Base-by-base conservation (phyloP, 176 grass and related monocot species). In the Canna indica region DNA sequence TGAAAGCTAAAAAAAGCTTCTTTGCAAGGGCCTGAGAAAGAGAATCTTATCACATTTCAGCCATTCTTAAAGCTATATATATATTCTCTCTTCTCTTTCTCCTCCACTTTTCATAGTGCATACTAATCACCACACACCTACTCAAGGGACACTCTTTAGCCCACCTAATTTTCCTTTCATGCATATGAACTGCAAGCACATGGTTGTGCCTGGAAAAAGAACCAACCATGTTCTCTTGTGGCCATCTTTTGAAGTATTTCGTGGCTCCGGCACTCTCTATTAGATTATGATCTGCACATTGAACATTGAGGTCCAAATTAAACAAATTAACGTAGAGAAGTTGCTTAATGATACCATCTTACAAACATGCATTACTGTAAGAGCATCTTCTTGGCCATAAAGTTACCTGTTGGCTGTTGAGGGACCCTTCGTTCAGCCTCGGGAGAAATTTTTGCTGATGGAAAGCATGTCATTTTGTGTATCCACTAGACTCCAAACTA, bases 11-110 rank as follows among this genome's bases (percentile, higher is more conserved):
- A 24, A 14, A 66, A 66, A 39, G 59, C 59, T 62, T 62, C 2
- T 25, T 39, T 66, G 33, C 33, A 36, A 66, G 59, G 9, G 8
- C 12, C 20, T 36, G 63, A 66, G 33, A 66, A 41, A 62, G 59
- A 34, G 59, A 62, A 66, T 41, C 63, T 66, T 12, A 66, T 66
- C 35, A 36, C 63, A 66, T 66, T 66, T 66, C 18, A 39, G 63
- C 63, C 63, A 25, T 66, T 66, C 63, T 39, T 66, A 66, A 66
- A 66, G 32, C 22, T 41, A 25, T 26, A 58, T 58, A 7, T 44
- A 44, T 39, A 39, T 25, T 39, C 20, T 4, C 63, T 66, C 11
- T 66, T 14, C 33, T 66, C 34, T 65, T 65, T 65, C 33, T 29
- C 18, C 63, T 66, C 24, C 10, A 36, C 33, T 66, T 66, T 66